A percentile compares a stretch with the other conserved stretches of the same genome.
Conservation (phyloP, 495 filamentous ascomycete genomes). For the Neurospora pannonica region DNA sequence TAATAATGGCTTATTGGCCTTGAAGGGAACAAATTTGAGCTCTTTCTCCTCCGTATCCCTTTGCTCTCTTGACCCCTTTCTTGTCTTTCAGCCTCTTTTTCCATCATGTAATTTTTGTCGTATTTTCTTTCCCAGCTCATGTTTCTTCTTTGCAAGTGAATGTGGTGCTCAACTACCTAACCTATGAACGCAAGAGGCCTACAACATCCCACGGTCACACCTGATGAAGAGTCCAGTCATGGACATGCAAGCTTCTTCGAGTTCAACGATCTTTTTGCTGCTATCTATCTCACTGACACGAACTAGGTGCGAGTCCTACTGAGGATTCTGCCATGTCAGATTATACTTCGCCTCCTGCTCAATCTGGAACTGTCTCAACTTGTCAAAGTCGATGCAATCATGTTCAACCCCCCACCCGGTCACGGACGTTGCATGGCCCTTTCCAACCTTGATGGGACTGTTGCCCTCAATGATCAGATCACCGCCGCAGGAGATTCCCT, state of each 20-base stretch:
- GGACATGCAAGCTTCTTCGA: not conserved
- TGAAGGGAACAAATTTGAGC: not conserved
- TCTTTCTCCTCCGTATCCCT: not conserved
- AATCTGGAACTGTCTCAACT: constrained; percentile 6
- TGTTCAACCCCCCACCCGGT: constrained; percentile 5
- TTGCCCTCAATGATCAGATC: not conserved
- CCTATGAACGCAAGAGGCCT: not conserved
- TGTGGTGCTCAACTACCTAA: not conserved
- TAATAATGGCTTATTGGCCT: not conserved
- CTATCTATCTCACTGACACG: not conserved
- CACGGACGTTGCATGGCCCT: not conserved
- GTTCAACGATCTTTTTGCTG: not conserved
- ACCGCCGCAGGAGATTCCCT: not conserved
- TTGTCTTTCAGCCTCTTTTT: too few species aligned
- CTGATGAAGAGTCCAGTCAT: not conserved
- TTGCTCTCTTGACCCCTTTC: not conserved
- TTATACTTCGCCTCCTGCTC: constrained; percentile 7
- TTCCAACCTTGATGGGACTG: not conserved
- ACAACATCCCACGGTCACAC: not conserved
- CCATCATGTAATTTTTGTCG: not conserved
- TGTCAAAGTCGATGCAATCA: constrained; percentile 4
- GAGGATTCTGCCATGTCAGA: not conserved
- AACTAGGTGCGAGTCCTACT: not conserved
- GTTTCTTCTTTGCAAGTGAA: not conserved
- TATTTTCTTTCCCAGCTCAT: not conserved